Base-by-base conservation (phyloP, 2,329 filamentous ascomycete genomes). In the Aspergillus sp. region DNA sequence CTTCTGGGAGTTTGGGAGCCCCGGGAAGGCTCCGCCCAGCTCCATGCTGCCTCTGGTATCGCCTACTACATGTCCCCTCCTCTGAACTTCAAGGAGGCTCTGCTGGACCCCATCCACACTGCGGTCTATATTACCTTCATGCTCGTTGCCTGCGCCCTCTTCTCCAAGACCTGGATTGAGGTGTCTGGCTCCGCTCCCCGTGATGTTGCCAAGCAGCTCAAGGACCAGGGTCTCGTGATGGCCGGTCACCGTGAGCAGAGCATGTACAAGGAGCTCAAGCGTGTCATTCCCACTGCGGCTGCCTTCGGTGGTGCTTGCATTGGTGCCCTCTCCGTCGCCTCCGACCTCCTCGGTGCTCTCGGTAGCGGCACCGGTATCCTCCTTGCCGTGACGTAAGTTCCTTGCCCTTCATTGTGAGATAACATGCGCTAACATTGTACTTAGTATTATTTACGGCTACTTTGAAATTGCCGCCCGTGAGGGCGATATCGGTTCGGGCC, bases 151-250 rank as follows among this genome's bases (percentile, higher is more conserved):
- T 99, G 94, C 72, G 92, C 92, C 56, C 86, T 97, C 74, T 99
- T 99, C 85, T 97, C 92, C 77, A 99, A 99, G 89, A 99, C 95
- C 50, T 99, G 94, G 94, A 99, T 99, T 67, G 94, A 99, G 79
- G 94, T 99, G 61, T 97, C 94, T 36, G 95, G 94, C 69, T 97
- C 93, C 59, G 93, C 91, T 80, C 95, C 94, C 56, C 89, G 94
- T 70, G 94, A 99, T 71, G 95, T 99, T 63, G 94, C 94, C 69
- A 99, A 99, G 86, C 94, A 97, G 81, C 87, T 99, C 75, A 99
- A 99, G 87, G 95, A 99, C 71, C 94, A 99, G 79, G 94, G 94
- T 73, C 88, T 99, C 54, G 93, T 99, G 65, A 99, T 99, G 95
- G 93, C 94, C 69, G 94, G 94, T 71, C 94, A 99, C 82, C 90